Base-by-base conservation (phyloP, 2,329 filamentous ascomycete species). In the Davidsoniella eucalypti region DNA sequence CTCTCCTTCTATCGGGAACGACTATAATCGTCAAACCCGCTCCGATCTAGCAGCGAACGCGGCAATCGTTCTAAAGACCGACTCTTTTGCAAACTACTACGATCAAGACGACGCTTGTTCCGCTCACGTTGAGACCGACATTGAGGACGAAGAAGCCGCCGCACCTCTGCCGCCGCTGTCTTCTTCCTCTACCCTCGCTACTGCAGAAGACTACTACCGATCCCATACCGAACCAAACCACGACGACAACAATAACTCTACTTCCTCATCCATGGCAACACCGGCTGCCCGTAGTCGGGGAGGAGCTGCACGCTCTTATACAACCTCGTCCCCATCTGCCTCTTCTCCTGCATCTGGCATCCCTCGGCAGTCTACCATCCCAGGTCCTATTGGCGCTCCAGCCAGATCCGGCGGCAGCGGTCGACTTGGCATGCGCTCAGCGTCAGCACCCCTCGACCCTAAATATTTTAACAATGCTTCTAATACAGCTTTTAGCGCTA, bases 371-470 rank as follows among this genome's bases (percentile, higher is more conserved):
- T 47, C 51, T 18, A 45, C 42, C n/a, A 53, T 53, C 43, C 51
- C 51, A 8, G 16, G 37, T 17, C 51, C 51, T 29, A 33, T 53
- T 23, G 43, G 47, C 18, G 18, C 44, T 16, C 44, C 44, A 37
- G 38, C 36, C 6, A 36, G 46, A 9, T 48, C 41, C 16, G 26
- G 37, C 21, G 26, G 33, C 18, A 40, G 17, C 18, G 33, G 14
- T 38, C 44, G 47, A 4, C 33, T 36, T 12, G 23, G 38, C 16
- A 47, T 45, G 38, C 51, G 51, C 18, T 53, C 47, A 26, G 51
- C 51, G 12, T 53, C 51, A 17, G 51, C 43, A 17, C 51, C 51
- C 9, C 44, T 50, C 21, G 51, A 53, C 33, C 47, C 51, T 25
- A 50, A 49, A 36, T 37, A 29, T 44, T 26, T 44, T 37, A 37